These are phyloP conservation scores for Penicillium sp. DNA, from an alignment of 2,329 filamentous ascomycete species.

Conservation along the genomic window DNA sequence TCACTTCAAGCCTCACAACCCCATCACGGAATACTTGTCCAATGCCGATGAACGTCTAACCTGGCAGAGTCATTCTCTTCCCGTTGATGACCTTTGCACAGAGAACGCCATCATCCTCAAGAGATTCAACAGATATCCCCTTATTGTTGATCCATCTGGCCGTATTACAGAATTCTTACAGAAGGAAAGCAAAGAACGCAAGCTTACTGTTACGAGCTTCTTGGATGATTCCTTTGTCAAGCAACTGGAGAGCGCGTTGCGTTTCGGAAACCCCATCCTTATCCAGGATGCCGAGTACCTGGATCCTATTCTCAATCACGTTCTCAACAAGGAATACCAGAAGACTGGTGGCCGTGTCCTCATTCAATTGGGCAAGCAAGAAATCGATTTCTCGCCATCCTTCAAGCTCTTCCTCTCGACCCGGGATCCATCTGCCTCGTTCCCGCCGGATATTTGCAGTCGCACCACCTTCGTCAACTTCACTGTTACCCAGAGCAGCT, in stretches of 20 bases:
- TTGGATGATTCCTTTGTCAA: constrained; percentile 97
- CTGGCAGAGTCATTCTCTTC: constrained; percentile 92
- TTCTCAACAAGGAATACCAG: constrained; percentile 99
- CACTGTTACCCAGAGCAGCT: constrained; percentile 96
- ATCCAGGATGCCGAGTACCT: constrained; percentile 98
- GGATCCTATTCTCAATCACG: constrained; percentile 95
- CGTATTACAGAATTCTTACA: constrained; percentile 92
- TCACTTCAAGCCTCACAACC: constrained; percentile 87
- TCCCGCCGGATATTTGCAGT: constrained; percentile 95
- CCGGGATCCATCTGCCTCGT: constrained; percentile 90
- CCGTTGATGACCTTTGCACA: constrained; percentile 95
- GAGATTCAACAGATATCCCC: constrained; percentile 95
- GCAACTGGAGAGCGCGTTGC: constrained; percentile 91
- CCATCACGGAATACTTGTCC: constrained; percentile 92
- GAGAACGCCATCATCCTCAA: constrained; percentile 98
- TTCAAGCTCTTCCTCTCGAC: constrained; percentile 96
- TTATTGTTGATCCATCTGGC: constrained; percentile 97
- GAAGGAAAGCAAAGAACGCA: constrained; percentile 88
- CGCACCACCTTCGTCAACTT: constrained; percentile 99
- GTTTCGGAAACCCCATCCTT: constrained; percentile 96
- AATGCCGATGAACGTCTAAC: constrained; percentile 90
- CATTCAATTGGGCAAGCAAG: constrained; percentile 96
- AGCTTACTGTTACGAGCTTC: constrained; percentile 95
- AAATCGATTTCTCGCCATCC: constrained; percentile 96
- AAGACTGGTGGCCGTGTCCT: constrained; percentile 96